These are phyloP conservation scores for Bothriochloa decipiens DNA, from an alignment of 176 grass and related monocot genomes.

Conservation along the genomic window DNA sequence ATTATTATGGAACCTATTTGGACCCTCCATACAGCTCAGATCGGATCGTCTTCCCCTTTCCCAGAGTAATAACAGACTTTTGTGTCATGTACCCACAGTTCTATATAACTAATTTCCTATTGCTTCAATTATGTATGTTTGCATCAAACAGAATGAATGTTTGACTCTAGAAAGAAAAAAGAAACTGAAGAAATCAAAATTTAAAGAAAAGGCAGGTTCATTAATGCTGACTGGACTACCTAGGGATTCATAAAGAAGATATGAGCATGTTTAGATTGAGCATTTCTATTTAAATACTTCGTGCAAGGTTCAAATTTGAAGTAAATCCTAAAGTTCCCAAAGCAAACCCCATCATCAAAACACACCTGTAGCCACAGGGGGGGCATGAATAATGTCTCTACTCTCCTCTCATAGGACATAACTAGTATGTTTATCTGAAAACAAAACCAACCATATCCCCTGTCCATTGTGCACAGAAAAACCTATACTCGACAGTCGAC, in stretches of 20 bases:
- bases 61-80: neutral
- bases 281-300: no score
- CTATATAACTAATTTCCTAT: neutral
- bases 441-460: neutral
- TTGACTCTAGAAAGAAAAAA: no score
- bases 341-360: neutral
- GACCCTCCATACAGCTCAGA: neutral
- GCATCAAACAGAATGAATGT: no score
- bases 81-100: neutral
- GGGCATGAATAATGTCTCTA: neutral
- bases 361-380: accelerated
- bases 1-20: neutral
- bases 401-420: neutral
- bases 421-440: neutral
- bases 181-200: neutral
- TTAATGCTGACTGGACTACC: neutral
- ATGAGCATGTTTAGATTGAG: no score
- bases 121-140: no score
- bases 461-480: neutral
- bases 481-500: neutral
- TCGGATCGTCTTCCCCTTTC: no score
- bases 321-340: neutral
- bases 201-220: neutral
- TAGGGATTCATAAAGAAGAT: neutral
- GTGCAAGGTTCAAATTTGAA: neutral